A percentile compares a stretch with the other conserved stretches of the same genome.
phyloP scores from a whole-genome alignment of 1,284 basidiomycete species.

The Boletus smithii region DNA sequence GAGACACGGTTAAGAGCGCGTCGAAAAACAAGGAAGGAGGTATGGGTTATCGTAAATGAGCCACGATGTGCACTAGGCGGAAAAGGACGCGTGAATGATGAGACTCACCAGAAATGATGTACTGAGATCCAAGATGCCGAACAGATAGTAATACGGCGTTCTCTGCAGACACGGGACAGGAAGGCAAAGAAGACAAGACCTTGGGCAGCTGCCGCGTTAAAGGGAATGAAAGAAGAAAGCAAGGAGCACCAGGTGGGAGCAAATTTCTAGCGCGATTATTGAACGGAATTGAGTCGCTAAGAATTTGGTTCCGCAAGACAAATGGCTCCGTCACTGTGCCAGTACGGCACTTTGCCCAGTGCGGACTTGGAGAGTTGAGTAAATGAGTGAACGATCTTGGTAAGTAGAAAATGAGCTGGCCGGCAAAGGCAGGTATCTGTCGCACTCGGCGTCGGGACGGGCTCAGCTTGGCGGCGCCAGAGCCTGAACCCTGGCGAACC shows the following conservation, averaged over 20 bases:
- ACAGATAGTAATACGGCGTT: slow-evolving; percentile 11
- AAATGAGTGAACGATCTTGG: slow-evolving; percentile 30
- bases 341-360: slow-evolving; percentile 31
- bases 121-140: slow-evolving; percentile 28
- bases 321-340: slow-evolving; percentile 30
- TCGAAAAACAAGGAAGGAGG: slow-evolving; percentile 16
- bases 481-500: slow-evolving; percentile 34
- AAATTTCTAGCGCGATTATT: slow-evolving; percentile 37
- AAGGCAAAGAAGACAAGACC: slow-evolving; percentile 14
- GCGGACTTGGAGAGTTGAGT: slow-evolving; percentile 23
- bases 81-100: slow-evolving; percentile 39
- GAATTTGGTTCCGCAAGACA: slow-evolving; percentile 36
- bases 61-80: slow-evolving; percentile 32
- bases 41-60: slow-evolving; percentile 32
- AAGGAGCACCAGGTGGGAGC: slow-evolving; percentile 27
- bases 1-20: slow-evolving; percentile 33
- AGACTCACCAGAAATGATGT: slow-evolving; percentile 36
- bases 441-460: slow-evolving; percentile 29
- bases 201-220: slow-evolving; percentile 16
- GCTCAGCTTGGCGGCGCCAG: slow-evolving; percentile 31
- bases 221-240: slow-evolving; percentile 24
- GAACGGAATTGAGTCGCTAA: slow-evolving; percentile 39
- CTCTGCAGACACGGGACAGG: slow-evolving; percentile 17
- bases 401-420: slow-evolving; percentile 10
- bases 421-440: slow-evolving; percentile 17